Conservation (phyloP, 768 basidiomycete species). For the Panaeolus cyanescens region DNA sequence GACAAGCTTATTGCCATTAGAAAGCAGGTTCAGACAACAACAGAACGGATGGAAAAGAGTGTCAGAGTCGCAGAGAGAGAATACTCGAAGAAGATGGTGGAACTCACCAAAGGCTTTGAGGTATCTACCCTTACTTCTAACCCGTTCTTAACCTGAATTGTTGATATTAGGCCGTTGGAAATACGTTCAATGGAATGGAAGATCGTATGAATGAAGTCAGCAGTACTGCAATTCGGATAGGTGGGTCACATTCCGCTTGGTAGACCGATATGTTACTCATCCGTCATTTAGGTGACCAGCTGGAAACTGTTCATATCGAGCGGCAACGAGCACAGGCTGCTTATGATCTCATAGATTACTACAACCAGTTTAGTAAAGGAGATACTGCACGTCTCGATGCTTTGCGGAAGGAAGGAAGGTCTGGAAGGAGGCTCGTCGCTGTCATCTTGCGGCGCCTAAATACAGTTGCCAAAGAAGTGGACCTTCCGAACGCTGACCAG, state of each 20-base stretch:
- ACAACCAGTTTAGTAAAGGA: slow-evolving; percentile 86
- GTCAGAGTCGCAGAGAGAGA: slow-evolving; percentile 88
- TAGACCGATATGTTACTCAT: not conserved
- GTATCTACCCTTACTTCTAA: slow-evolving; percentile 42
- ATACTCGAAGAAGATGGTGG: slow-evolving; percentile 92
- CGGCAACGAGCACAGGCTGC: slow-evolving; percentile 93
- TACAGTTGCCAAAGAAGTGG: slow-evolving; percentile 91
- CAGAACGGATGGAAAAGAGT: slow-evolving; percentile 90
- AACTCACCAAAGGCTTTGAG: slow-evolving; percentile 92
- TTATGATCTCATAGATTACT: slow-evolving; percentile 90
- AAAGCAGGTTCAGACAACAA: slow-evolving; percentile 87
- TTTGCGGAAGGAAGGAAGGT: slow-evolving; percentile 84
- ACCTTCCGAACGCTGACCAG: slow-evolving; percentile 79
- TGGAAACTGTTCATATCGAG: slow-evolving; percentile 92
- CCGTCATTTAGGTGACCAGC: slow-evolving; percentile 74
- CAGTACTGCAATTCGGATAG: slow-evolving; percentile 91
- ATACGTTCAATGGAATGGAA: slow-evolving; percentile 90
- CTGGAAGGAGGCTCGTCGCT: slow-evolving; percentile 87
- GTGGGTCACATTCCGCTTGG: slow-evolving; percentile 39
- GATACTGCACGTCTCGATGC: slow-evolving; percentile 76
- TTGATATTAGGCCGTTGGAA: slow-evolving; percentile 71
- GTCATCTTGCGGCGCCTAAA: slow-evolving; percentile 82
- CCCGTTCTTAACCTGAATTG: not conserved
- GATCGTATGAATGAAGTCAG: slow-evolving; percentile 91
- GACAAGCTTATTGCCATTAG: slow-evolving; percentile 86